Percentiles rank a stretch among this genome's conserved stretches.
Evolutionary conservation across 1,284 basidiomycete genomes (phyloP).

Genomic region (Crocinoboletus sp.): DNA sequence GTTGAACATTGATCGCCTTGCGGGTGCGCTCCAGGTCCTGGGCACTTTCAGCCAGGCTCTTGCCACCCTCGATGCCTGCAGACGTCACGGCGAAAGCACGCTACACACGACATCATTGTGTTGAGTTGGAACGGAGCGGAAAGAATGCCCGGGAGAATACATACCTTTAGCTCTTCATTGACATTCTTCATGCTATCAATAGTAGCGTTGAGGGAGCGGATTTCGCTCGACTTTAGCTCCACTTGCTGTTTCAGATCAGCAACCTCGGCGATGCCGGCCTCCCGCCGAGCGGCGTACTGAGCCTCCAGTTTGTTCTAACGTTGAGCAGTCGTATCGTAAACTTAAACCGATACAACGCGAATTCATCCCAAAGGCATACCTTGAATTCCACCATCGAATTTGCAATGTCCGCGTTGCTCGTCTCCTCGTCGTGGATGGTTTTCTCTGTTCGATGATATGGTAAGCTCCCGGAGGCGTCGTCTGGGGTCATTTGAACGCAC

Average conservation of each 20-base stretch:
- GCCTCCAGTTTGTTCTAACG: conserved; percentile 86
- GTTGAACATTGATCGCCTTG: conserved; percentile 95
- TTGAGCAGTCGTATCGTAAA: conserved; percentile 12
- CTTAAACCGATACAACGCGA: conserved; percentile 4
- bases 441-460: conserved; percentile 53
- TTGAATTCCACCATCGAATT: conserved; percentile 89
- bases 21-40: conserved; percentile 96
- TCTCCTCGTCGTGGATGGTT: conserved; percentile 80
- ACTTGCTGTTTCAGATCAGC: conserved; percentile 90
- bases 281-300: conserved; percentile 90
- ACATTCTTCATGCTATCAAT: conserved; percentile 94
- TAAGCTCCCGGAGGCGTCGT: conserved; percentile 14
- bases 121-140: conserved; percentile 7
- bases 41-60: conserved; percentile 93
- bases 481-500: conserved; percentile 40
- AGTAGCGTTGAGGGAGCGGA: conserved; percentile 78
- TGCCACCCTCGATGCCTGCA: conserved; percentile 94
- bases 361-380: conserved; percentile 43
- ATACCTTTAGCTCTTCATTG: conserved; percentile 96
- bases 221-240: conserved; percentile 84
- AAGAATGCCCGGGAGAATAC: background rate
- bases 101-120: conserved; percentile 39
- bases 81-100: conserved; percentile 96
- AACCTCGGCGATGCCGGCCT: conserved; percentile 84
- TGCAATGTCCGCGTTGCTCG: conserved; percentile 72